phyloP scores from a whole-genome alignment of 148 eudicot species.

The Euryodendron excelsum region DNA sequence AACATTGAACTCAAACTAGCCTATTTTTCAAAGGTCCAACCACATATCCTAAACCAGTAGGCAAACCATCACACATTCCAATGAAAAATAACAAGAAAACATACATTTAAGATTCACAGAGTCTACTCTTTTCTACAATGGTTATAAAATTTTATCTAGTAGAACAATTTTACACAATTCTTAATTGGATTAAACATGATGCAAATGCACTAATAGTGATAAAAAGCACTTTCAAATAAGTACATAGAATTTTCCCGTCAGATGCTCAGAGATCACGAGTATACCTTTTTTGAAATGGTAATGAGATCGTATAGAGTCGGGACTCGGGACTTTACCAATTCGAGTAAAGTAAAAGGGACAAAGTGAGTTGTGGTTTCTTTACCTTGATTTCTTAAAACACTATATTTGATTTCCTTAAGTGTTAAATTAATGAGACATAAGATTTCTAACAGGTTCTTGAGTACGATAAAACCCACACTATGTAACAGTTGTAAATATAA shows the following conservation, averaged over 20 bases:
- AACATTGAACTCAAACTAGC: too few relatives aligned
- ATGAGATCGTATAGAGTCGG: neutral
- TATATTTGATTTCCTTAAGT: neutral
- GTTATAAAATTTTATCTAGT: too few relatives aligned
- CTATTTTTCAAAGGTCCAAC: too few relatives aligned
- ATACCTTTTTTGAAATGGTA: neutral
- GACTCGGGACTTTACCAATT: neutral
- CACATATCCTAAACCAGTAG: neutral
- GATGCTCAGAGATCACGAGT: too few relatives aligned
- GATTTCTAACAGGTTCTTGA: neutral
- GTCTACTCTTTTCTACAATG: neutral
- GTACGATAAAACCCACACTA: too few relatives aligned
- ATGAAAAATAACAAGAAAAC: neutral
- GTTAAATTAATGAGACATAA: neutral
- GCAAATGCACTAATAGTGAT: neutral
- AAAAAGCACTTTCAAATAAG: neutral
- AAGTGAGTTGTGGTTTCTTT: neutral
- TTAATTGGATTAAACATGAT: too few relatives aligned
- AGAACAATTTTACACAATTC: too few relatives aligned
- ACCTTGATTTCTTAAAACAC: neutral
- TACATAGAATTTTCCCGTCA: neutral
- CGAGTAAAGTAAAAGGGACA: neutral
- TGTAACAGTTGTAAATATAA: neutral
- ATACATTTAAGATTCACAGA: neutral
- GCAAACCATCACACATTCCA: neutral